Conservation (phyloP, 495 filamentous ascomycete genomes). For the Penicillium argentinense region DNA sequence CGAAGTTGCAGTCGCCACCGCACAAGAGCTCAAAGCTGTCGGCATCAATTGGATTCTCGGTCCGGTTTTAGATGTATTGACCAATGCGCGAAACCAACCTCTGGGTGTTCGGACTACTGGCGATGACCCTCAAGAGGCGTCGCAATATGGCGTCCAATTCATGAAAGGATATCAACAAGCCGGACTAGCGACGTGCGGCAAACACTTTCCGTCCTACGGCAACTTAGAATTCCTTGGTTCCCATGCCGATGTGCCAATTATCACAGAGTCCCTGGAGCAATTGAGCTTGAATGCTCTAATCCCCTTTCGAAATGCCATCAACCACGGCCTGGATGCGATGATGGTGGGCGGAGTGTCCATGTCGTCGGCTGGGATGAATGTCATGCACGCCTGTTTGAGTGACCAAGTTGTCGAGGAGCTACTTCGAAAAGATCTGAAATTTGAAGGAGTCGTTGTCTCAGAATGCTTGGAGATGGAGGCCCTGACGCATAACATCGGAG, state of each 20-base stretch:
- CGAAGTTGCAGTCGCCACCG: conserved; percentile 81
- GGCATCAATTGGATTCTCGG: conserved; percentile 91
- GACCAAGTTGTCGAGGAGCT: conserved; percentile 88
- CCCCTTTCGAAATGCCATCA: conserved; percentile 83
- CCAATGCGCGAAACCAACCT: conserved; percentile 83
- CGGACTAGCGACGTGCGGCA: conserved; percentile 80
- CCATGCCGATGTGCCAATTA: conserved; percentile 82
- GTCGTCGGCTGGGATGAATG: conserved; percentile 80
- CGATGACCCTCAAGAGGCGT: conserved; percentile 88
- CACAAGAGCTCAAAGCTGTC: conserved; percentile 79
- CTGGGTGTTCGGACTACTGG: conserved; percentile 79
- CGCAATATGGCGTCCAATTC: conserved; percentile 79
- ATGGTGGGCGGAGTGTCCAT: conserved; percentile 91
- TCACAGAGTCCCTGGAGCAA: conserved; percentile 87
- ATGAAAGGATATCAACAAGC: conserved; percentile 89
- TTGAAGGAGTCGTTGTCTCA: conserved; percentile 87
- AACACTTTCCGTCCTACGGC: conserved; percentile 91
- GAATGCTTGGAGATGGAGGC: conserved; percentile 97
- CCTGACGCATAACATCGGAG: conserved; percentile 83
- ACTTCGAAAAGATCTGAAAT: conserved; percentile 76
- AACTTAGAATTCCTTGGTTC: conserved; percentile 90
- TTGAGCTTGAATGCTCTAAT: conserved; percentile 79
- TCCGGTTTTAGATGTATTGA: conserved; percentile 85
- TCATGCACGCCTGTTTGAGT: conserved; percentile 88
- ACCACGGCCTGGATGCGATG: conserved; percentile 82